A percentile compares a stretch with the other conserved stretches of the same genome.
Evolutionary conservation across 208 protist genomes (phyloP).

Genomic region (Crithidia bombi): DNA sequence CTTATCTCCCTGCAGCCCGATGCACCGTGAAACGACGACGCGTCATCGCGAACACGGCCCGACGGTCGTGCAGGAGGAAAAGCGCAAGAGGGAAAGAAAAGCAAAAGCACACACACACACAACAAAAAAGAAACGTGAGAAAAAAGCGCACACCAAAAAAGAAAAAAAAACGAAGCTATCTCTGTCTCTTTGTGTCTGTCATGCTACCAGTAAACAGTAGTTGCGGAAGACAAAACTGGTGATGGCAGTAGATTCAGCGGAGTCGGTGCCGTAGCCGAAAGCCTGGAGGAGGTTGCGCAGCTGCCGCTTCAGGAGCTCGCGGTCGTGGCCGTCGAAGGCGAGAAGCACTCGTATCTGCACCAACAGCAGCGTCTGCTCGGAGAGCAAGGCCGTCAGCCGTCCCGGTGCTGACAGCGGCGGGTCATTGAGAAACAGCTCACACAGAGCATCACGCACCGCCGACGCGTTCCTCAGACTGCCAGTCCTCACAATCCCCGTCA

Average conservation of each 20-base stretch:
- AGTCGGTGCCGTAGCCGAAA: not conserved
- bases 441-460: slow-evolving; percentile 19
- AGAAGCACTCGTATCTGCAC: slow-evolving; percentile 30
- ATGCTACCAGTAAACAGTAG: not conserved
- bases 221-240: not conserved
- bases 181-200: too few species aligned
- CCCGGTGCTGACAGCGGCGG: not conserved
- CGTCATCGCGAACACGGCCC: too few species aligned
- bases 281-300: slow-evolving; percentile 13
- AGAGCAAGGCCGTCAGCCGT: slow-evolving; percentile 4
- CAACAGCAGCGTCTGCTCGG: slow-evolving; percentile 14
- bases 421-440: slow-evolving; percentile 17
- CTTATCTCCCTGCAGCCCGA: not conserved
- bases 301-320: slow-evolving; percentile 4
- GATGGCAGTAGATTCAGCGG: not conserved
- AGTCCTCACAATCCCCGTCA: not conserved
- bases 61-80: too few species aligned
- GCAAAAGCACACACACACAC: too few species aligned
- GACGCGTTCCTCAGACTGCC: not conserved
- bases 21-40: too few species aligned
- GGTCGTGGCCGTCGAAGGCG: slow-evolving; percentile 21
- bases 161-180: not conserved
- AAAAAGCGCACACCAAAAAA: slow-evolving; percentile 15
- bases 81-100: too few species aligned
- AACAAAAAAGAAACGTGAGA: too few species aligned